Conservation (phyloP, 2,329 filamentous ascomycete genomes). For the Beauveria brongniartii region DNA sequence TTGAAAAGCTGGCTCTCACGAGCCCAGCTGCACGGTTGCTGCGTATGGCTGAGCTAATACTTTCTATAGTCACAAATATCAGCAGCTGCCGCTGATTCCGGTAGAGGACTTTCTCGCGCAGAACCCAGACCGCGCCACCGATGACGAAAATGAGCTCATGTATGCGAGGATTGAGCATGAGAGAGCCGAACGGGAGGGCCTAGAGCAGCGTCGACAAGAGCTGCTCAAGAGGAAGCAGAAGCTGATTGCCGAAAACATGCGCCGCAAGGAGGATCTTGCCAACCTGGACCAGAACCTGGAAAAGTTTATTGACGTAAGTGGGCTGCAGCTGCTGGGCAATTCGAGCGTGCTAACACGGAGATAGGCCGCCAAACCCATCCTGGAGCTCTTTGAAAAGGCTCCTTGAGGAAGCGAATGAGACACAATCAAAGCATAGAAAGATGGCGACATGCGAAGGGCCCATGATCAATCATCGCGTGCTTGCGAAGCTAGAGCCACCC, state of each 20-base stretch:
- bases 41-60: conserved; percentile 4
- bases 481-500: not conserved
- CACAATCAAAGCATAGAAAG: not conserved
- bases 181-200: conserved; percentile 68
- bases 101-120: conserved; percentile 71
- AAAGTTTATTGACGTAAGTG: conserved; percentile 78
- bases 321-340: not conserved
- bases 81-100: conserved; percentile 75
- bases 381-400: conserved; percentile 75
- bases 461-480: not conserved
- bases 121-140: conserved; percentile 65
- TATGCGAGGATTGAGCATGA: conserved; percentile 88
- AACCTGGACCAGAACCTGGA: conserved; percentile 88
- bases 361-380: conserved; percentile 79
- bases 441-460: not conserved
- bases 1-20: not conserved
- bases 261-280: conserved; percentile 84
- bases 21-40: not conserved
- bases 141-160: conserved; percentile 75
- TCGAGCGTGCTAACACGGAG: conserved; percentile 14
- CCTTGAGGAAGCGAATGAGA: conserved; percentile 25
- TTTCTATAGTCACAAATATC: conserved; percentile 72
- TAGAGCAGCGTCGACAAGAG: conserved; percentile 78
- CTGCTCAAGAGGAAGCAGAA: conserved; percentile 59
- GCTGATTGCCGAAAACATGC: conserved; percentile 68